A percentile compares a stretch with the other conserved stretches of the same genome.
Evolutionary conservation across 2,329 filamentous ascomycete species (phyloP).

Genomic region (Escovopsis sp.): DNA sequence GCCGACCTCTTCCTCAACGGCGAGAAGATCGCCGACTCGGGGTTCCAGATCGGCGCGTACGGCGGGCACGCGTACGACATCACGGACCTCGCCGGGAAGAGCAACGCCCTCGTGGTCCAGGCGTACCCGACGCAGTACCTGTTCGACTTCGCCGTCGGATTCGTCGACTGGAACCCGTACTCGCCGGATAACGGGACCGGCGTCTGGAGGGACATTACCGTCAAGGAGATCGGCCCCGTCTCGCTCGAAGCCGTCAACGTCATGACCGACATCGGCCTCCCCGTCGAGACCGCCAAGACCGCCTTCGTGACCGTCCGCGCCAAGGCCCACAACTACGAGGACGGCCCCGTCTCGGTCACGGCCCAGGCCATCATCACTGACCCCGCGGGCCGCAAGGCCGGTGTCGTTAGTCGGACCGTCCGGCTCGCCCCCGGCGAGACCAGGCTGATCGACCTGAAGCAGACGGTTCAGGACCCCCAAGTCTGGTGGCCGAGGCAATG

Average conservation of each 20-base stretch:
- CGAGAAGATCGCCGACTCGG: conserved; percentile 30
- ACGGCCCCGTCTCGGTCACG: conserved; percentile 22
- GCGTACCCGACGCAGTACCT: conserved; percentile 45
- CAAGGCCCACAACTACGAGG: conserved; percentile 25
- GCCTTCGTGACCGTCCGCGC: conserved; percentile 25
- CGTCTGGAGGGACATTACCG: conserved; percentile 43
- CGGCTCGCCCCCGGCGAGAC: conserved; percentile 23
- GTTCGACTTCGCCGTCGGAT: conserved; percentile 38
- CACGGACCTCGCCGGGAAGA: conserved; percentile 24
- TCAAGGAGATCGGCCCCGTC: conserved; percentile 40
- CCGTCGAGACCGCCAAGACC: conserved; percentile 7
- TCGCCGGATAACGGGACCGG: conserved; percentile 49
- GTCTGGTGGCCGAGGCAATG: conserved; percentile 50
- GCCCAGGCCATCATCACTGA: conserved; percentile 21
- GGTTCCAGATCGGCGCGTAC: conserved; percentile 40
- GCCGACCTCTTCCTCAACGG: conserved; percentile 49
- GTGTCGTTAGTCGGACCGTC: conserved; percentile 18
- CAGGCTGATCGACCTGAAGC: conserved; percentile 20
- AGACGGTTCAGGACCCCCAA: conserved; percentile 26
- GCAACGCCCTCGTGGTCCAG: conserved; percentile 37
- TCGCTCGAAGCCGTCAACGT: conserved; percentile 30
- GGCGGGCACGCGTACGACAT: conserved; percentile 41
- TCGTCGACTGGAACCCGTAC: conserved; percentile 16
- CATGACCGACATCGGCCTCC: conserved; percentile 23
- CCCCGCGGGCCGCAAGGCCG: conserved; percentile 12